These are phyloP conservation scores for Saccharum hybrid DNA, from an alignment of 202 grass and related monocot species.

Conservation along the genomic window DNA sequence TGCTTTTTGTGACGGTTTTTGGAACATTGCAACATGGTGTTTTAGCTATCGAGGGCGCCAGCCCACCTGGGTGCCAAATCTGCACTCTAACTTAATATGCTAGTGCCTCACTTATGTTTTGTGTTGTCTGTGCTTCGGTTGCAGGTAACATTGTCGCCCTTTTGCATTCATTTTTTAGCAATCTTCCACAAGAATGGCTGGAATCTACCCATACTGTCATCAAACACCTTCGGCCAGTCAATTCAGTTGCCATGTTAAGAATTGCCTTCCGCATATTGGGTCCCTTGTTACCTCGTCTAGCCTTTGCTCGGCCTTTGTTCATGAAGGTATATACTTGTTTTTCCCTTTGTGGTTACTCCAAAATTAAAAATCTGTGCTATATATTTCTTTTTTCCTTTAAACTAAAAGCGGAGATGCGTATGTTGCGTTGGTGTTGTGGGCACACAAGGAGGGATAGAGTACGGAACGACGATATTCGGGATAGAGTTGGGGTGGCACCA, in stretches of 20 bases:
- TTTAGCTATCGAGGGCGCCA: no score
- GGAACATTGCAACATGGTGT: no score
- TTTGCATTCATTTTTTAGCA: conserved; percentile 93
- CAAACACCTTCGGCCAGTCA: conserved; percentile 92
- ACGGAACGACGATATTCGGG: no score
- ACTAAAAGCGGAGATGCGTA: no score
- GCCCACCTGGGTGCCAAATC: no score
- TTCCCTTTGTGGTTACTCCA: background rate
- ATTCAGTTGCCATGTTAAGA: conserved; percentile 96
- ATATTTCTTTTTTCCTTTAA: background rate
- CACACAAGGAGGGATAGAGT: no score
- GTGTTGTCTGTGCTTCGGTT: conserved; percentile 35
- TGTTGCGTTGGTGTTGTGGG: no score
- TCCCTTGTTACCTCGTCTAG: conserved; percentile 91
- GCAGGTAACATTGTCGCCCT: conserved; percentile 94
- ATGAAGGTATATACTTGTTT: conserved; percentile 87
- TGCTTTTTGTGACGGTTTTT: no score
- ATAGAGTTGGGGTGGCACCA: no score
- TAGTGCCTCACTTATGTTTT: conserved; percentile 14
- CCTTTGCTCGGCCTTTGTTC: conserved; percentile 91
- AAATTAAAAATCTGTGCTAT: background rate
- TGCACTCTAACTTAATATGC: conserved; percentile 17
- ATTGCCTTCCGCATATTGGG: conserved; percentile 98
- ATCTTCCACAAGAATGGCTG: conserved; percentile 98
- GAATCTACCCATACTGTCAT: conserved; percentile 93